Percentiles rank a stretch among this genome's conserved stretches.
phyloP scores from a whole-genome alignment of 164 flowering plant genomes.

The Annona squamosa region DNA sequence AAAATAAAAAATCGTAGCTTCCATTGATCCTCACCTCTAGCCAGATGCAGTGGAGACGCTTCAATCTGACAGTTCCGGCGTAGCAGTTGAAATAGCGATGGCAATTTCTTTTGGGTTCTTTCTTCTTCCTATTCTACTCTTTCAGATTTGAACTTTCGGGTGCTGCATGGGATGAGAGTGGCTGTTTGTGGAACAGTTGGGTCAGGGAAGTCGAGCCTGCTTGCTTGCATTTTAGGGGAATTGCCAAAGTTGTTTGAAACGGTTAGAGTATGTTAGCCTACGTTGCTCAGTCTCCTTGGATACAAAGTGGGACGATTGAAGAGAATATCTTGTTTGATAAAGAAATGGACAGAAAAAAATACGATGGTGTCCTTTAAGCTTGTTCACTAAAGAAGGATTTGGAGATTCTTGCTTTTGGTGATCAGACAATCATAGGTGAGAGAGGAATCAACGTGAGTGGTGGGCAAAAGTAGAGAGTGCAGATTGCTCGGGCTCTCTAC shows the following conservation, averaged over 20 bases:
- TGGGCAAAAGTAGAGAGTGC: conserved; percentile 86
- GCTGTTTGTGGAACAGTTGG: conserved; percentile 63
- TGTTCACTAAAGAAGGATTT: conserved; percentile 73
- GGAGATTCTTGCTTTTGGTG: conserved; percentile 67
- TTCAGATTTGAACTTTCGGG: conserved; percentile 31
- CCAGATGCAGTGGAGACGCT: conserved; percentile 38
- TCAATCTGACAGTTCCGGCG: conserved; percentile 35
- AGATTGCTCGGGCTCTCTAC: conserved; percentile 81
- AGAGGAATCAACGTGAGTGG: conserved; percentile 92
- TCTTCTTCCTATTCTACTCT: conserved; percentile 26
- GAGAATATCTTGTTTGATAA: conserved; percentile 75
- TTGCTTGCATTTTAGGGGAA: conserved; percentile 57
- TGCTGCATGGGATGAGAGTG: conserved; percentile 37
- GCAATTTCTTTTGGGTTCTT: conserved; percentile 26
- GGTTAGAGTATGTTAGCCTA: conserved; percentile 61
- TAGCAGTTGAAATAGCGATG: conserved; percentile 49
- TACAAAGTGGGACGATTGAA: conserved; percentile 90
- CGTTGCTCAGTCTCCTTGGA: conserved; percentile 90
- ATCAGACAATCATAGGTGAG: conserved; percentile 82
- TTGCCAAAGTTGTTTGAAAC: conserved; percentile 38
- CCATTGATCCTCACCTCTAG: too few species aligned
- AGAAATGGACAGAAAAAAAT: conserved; percentile 58
- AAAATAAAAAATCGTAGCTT: too few species aligned
- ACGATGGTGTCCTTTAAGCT: conserved; percentile 69
- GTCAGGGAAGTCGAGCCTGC: conserved; percentile 59